Evolutionary conservation across 2,329 filamentous ascomycete genomes (phyloP), one percentile per base, ranked within the genome.

Genomic region (Fusarium agapanthi): DNA sequence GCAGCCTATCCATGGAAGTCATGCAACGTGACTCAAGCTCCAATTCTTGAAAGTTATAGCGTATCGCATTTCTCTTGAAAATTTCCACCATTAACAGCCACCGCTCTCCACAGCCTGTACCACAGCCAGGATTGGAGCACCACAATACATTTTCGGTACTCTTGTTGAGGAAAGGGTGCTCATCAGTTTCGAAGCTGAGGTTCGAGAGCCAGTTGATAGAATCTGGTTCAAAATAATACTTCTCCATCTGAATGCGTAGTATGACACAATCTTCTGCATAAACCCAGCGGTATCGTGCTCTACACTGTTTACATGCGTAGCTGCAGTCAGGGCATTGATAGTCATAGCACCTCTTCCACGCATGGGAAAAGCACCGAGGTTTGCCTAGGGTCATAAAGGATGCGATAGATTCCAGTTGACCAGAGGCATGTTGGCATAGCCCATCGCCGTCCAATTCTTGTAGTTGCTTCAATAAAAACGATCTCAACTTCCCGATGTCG

Each of bases 61-160:
- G 7, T 13, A 16, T 3, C 6, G 9, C 16, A 3, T 43, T 14
- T 16, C 40, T 43, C n/a, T 43, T 11, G 40, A 24, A 24, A 4
- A 44, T 44, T 7, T 45, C 43, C 24, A 20, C 7, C 43, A 28
- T 45, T 18, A 45, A 28, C 4, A 45, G 5, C 68, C 56, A 65
- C 11, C 60, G 51, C 15, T 24, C 24, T 9, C 59, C 47, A 4
- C 22, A 20, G 15, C 64, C 56, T 0, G 68, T 71, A 13, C 30
- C 47, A 28, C 69, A 72, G 5, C 38, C 38, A 7, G 64, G 43
- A 24, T 16, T 20, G 6, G 37, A 20, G 11, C 68, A 72, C 68
- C 60, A 72, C 3, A 72, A 56, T 9, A 71, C 13, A 6, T 54
- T 43, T 13, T 48, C 37, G 3, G 64, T 72, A n/a, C 11, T 30